Base-by-base conservation (phyloP, 305 asterid species). In the Salvia sclarea region DNA sequence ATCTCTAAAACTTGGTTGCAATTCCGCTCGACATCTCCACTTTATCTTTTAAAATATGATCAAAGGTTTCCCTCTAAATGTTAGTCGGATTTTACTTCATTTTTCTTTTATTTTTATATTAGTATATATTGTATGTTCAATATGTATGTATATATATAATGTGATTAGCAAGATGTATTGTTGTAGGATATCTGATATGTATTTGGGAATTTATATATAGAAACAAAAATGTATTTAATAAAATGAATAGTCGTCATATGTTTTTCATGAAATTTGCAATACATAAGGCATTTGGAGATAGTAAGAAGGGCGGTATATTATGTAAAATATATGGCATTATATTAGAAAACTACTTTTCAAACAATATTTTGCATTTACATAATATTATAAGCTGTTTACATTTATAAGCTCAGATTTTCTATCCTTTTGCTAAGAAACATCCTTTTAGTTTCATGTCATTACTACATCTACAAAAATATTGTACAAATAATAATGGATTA, bases 1-100 rank as follows among this genome's bases (percentile, higher is more conserved):
- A 87, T 90, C 94, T 78, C 57, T 37, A 74, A 41, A 69, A 75
- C 81, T 68, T 84, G 89, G 87, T 54, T 75, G 49, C 55, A 37
- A 68, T 81, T 74, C 77, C 49, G 24, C 48, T 64, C 25, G 41
- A 21, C 59, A 24, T 64, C 71, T 66, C 56, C 30, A 38, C 74
- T 68, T 72, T 76, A 70, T 81, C 83, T 70, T 38, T 48, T 71
- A 10, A n/a, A n/a, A 8, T 68, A 41, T 13, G 20, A 38, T 40
- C 3, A 41, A 38, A 54, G 25, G 12, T 9, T 24, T 40, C 4
- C 14, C 14, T 3, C 1, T 2, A 20, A 52, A 24, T 66, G 8
- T 0, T 22, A 5, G 30, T 8, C 11, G 2, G 33, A 28, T 28
- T 8, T 33, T 4, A 22, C 6, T 31, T n/a, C 5, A 28, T 1